Conservation (phyloP, 1,139 yeast species). For the Kazachstania sp. region DNA sequence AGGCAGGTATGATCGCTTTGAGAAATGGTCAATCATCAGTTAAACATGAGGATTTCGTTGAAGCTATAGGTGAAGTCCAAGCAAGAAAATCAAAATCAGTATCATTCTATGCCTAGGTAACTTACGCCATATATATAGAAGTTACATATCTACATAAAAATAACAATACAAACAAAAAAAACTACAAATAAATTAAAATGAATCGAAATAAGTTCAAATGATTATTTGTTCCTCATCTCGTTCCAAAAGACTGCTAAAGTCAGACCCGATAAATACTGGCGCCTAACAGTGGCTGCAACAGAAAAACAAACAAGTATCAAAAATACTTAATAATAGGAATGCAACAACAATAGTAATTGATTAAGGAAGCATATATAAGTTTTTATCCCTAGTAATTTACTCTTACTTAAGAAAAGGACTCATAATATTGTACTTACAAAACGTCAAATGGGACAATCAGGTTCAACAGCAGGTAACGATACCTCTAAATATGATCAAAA, state of each 20-base stretch:
- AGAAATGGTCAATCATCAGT: conserved; percentile 88
- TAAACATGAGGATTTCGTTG: conserved; percentile 96
- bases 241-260: too few species aligned
- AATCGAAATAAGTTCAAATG: too few species aligned
- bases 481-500: neutral
- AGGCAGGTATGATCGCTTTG: conserved; percentile 98
- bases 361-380: too few species aligned
- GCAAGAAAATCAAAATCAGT: conserved; percentile 93
- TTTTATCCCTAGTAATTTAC: too few species aligned
- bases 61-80: conserved; percentile 96
- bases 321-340: too few species aligned
- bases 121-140: neutral
- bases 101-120: conserved; percentile 74
- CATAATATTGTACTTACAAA: neutral
- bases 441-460: conserved; percentile 3
- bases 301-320: too few species aligned
- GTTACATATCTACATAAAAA: neutral
- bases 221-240: too few species aligned
- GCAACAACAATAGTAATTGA: too few species aligned
- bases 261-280: too few species aligned
- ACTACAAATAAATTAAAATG: neutral
- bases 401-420: too few species aligned
- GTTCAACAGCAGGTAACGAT: neutral
- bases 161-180: neutral
- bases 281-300: neutral